These are phyloP conservation scores for Luzula sylvatica DNA, from an alignment of 176 grass and related monocot species.

Conservation along the genomic window DNA sequence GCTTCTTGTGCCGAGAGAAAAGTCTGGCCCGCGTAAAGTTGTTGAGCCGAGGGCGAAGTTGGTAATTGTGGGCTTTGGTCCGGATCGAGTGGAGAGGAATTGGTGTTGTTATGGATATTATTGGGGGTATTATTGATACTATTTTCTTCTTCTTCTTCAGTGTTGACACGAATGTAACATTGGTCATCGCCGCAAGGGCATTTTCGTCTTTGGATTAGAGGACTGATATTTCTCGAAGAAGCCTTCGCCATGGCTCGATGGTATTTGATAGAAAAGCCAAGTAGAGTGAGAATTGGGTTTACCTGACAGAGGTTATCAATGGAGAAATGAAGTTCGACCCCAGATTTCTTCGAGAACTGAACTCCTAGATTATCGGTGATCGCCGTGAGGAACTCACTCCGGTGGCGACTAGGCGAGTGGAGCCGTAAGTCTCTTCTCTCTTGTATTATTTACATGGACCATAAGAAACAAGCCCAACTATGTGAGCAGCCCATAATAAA, in stretches of 20 bases:
- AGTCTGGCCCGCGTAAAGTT: slow-evolving; percentile 33
- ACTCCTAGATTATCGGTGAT: too few species aligned
- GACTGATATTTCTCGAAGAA: slow-evolving; percentile 27
- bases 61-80: slow-evolving; percentile 10
- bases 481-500: too few species aligned
- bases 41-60: slow-evolving; percentile 4
- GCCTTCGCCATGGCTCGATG: slow-evolving; percentile 38
- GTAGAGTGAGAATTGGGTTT: too few species aligned
- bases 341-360: too few species aligned
- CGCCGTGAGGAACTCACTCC: too few species aligned
- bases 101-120: not conserved
- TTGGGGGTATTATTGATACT: not conserved
- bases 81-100: not conserved
- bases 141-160: slow-evolving; percentile 28
- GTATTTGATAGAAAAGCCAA: too few species aligned
- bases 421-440: too few species aligned
- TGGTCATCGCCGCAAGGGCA: slow-evolving; percentile 39
- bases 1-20: slow-evolving; percentile 40
- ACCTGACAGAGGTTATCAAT: too few species aligned
- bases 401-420: too few species aligned
- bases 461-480: too few species aligned
- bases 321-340: too few species aligned
- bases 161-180: slow-evolving; percentile 28
- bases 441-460: too few species aligned
- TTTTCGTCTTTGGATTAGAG: slow-evolving; percentile 21